These are phyloP conservation scores for Diplodia sapinea DNA, from an alignment of 2,329 filamentous ascomycete species.

Conservation along the genomic window DNA sequence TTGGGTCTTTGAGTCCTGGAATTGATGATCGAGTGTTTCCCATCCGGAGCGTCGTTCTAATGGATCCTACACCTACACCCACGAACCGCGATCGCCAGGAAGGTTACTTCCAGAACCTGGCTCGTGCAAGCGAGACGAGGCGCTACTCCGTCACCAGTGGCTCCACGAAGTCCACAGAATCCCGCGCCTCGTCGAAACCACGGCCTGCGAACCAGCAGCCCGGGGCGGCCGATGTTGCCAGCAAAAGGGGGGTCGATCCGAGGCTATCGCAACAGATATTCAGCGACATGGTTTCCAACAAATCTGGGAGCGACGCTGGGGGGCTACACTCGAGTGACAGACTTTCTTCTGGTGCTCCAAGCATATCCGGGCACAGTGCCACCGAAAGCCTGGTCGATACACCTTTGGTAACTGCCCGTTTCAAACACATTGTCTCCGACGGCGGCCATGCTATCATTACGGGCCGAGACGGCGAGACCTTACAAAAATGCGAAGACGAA, in stretches of 20 bases:
- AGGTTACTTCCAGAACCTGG: slow-evolving; percentile 47
- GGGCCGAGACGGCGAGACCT: slow-evolving; percentile 70
- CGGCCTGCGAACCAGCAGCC: neutral
- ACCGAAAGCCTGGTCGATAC: slow-evolving; percentile 49
- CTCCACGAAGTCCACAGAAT: slow-evolving; percentile 35
- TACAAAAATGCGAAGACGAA: slow-evolving; percentile 88
- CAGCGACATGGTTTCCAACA: slow-evolving; percentile 44
- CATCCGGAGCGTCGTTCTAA: slow-evolving; percentile 78
- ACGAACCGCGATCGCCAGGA: slow-evolving; percentile 40
- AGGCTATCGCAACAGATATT: slow-evolving; percentile 44
- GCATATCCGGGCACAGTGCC: slow-evolving; percentile 44
- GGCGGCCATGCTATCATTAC: slow-evolving; percentile 84
- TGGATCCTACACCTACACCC: slow-evolving; percentile 62
- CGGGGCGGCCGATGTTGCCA: neutral
- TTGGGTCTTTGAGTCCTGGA: slow-evolving; percentile 48
- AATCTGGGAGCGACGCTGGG: slow-evolving; percentile 35
- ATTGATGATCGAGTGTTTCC: slow-evolving; percentile 72
- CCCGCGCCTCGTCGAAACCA: slow-evolving; percentile 7
- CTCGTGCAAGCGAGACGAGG: slow-evolving; percentile 39
- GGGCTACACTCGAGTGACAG: slow-evolving; percentile 35
- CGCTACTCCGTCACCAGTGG: slow-evolving; percentile 41
- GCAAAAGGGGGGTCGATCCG: slow-evolving; percentile 16
- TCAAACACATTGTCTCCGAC: slow-evolving; percentile 77
- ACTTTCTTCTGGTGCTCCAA: slow-evolving; percentile 37
- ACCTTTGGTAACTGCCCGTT: slow-evolving; percentile 70